Base-by-base conservation (phyloP, 1,139 yeast species). In the Debaryomyces subglobosus region DNA sequence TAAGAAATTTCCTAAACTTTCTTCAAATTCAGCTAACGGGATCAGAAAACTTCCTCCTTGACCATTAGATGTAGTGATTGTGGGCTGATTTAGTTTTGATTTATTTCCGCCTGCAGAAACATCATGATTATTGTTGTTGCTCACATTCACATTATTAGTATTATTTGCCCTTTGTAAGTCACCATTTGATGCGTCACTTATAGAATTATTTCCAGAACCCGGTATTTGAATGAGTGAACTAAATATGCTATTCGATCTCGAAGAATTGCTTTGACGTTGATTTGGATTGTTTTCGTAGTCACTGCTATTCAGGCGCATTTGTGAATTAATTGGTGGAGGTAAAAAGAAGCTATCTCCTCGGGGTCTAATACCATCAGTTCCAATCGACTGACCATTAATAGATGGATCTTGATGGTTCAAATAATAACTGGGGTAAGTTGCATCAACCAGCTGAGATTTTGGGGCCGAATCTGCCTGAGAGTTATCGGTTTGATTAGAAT, bases 211-310 rank as follows among this genome's bases (percentile, higher is more conserved):
- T 24, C 58, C 56, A 2, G 77, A 67, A 0, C 65, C 64, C 3
- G 79, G 78, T 21, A 74, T 59, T 54, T 75, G 78, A 33, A 75
- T 72, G 23, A 72, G 59, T 8, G 74, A 67, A 51, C 71, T 71
- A 58, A 75, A 75, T 10, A 75, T 73, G 52, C 77, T 71, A 50
- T 74, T 74, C 30, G 79, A 71, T 21, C 79, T 52, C 13, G 49
- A 43, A 13, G 39, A n/a, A 43, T 43, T 48, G 21, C 43, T 45
- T 30, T 25, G 21, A 18, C 35, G 16, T 4, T 27, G 37, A 37
- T 15, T 33, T 4, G 34, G 33, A 20, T 37, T 32, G 24, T 38
- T 37, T 8, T 40, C 42, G 32, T 35, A 46, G 13, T 49, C 49
- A 18, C 43, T 45, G 40, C 39, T 49, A 12, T 37, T 53, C 46